Percentiles rank a stretch among this genome's conserved stretches.
phyloP scores from a whole-genome alignment of 2,329 filamentous ascomycete species.

The Scedosporium apiospermum region DNA sequence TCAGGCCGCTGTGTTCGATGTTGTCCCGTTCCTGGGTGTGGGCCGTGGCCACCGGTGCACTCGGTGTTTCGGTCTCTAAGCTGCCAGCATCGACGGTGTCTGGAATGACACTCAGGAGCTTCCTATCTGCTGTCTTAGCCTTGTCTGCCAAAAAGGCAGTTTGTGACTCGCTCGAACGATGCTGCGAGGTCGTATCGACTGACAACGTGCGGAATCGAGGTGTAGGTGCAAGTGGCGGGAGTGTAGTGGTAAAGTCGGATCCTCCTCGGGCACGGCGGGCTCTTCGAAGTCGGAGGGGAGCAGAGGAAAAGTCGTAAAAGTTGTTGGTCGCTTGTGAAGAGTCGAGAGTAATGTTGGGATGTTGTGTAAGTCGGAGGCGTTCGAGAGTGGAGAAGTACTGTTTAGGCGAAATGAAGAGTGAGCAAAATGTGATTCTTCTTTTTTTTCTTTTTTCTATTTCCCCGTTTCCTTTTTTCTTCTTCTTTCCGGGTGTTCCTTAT shows the following conservation, averaged over 20 bases:
- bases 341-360: slow-evolving; percentile 21
- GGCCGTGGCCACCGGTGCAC: not conserved
- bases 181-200: not conserved
- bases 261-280: not conserved
- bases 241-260: not conserved
- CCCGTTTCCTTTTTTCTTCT: not conserved
- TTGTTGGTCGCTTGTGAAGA: slow-evolving; percentile 10
- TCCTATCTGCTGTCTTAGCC: not conserved
- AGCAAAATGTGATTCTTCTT: not conserved
- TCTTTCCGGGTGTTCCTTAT: not conserved
- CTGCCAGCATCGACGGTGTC: slow-evolving; percentile 18
- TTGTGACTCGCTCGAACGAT: not conserved
- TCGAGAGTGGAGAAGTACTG: slow-evolving; percentile 69
- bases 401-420: slow-evolving; percentile 5
- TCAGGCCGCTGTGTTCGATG: not conserved
- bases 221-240: not conserved
- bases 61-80: not conserved
- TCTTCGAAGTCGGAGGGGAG: not conserved
- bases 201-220: slow-evolving; percentile 6
- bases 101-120: slow-evolving; percentile 19
- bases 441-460: not conserved
- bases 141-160: not conserved
- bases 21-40: not conserved
- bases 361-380: slow-evolving; percentile 50
- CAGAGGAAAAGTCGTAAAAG: slow-evolving; percentile 4